phyloP scores from a whole-genome alignment of 495 filamentous ascomycete genomes.

The Penicillium turbatum region DNA sequence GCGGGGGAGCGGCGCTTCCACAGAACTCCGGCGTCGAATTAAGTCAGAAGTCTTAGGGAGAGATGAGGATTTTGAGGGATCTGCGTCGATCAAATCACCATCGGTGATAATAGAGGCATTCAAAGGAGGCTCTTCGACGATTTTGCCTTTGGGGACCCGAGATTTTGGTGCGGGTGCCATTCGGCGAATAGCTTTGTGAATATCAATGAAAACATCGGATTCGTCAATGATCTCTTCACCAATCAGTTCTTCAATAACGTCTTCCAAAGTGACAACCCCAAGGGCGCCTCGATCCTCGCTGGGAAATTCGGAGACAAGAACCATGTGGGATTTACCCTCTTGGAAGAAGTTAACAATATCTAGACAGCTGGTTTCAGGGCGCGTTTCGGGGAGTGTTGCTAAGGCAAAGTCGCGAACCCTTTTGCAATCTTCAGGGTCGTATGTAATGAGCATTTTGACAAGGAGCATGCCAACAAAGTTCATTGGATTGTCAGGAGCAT shows the following conservation, averaged over 20 bases:
- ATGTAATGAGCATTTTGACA: slow-evolving; percentile 97
- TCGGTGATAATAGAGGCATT: slow-evolving; percentile 22
- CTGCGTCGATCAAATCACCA: slow-evolving; percentile 38
- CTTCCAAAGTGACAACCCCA: slow-evolving; percentile 92
- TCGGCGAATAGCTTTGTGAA: slow-evolving; percentile 91
- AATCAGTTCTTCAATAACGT: slow-evolving; percentile 97
- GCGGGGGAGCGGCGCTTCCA: slow-evolving; percentile 48
- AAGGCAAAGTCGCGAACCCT: slow-evolving; percentile 83
- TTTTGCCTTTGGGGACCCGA: slow-evolving; percentile 54
- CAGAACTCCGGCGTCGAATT: slow-evolving; percentile 40
- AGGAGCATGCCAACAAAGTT: slow-evolving; percentile 97
- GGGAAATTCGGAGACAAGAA: slow-evolving; percentile 85
- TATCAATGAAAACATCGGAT: slow-evolving; percentile 94
- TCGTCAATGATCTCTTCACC: slow-evolving; percentile 91
- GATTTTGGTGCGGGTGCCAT: slow-evolving; percentile 61
- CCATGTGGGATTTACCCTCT: slow-evolving; percentile 98
- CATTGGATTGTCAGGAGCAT: slow-evolving; percentile 71
- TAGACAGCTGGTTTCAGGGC: slow-evolving; percentile 89
- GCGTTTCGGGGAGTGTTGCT: slow-evolving; percentile 90
- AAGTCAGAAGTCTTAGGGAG: slow-evolving; percentile 9
- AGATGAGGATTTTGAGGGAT: slow-evolving; percentile 18
- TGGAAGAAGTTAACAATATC: slow-evolving; percentile 99
- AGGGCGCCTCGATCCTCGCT: slow-evolving; percentile 84
- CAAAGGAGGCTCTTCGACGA: slow-evolving; percentile 47
- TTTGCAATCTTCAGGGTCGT: slow-evolving; percentile 89